phyloP scores from a whole-genome alignment of 192 early-diverging fungal species.

The Linnemannia hyalina region DNA sequence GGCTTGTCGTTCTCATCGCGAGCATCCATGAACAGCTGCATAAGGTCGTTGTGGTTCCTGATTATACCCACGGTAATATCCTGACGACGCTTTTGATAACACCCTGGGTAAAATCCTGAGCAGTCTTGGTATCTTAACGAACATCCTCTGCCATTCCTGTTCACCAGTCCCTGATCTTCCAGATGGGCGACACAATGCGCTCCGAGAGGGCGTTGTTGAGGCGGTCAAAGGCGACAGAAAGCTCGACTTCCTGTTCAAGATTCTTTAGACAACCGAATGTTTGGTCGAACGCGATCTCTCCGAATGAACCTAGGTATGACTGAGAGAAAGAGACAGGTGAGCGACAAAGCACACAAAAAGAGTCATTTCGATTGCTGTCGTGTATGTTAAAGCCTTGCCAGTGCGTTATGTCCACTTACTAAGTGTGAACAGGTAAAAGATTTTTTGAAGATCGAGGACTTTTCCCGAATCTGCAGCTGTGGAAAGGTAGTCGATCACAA shows the following conservation, averaged over 20 bases:
- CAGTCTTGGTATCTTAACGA: conserved; percentile 27
- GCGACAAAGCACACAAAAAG: neutral
- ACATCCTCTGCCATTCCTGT: conserved; percentile 25
- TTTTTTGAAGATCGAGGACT: conserved; percentile 59
- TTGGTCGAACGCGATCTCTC: conserved; percentile 53
- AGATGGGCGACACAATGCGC: conserved; percentile 31
- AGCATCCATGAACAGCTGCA: conserved; percentile 60
- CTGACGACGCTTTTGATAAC: conserved; percentile 38
- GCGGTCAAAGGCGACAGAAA: conserved; percentile 68
- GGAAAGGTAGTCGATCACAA: conserved; percentile 38
- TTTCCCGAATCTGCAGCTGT: conserved; percentile 29
- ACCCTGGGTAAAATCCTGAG: conserved; percentile 39
- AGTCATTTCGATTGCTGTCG: neutral
- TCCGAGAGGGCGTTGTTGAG: conserved; percentile 45
- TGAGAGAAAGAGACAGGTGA: neutral
- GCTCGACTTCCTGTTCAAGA: conserved; percentile 37
- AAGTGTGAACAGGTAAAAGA: conserved; percentile 62
- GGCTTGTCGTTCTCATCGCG: conserved; percentile 51
- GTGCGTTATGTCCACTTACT: neutral
- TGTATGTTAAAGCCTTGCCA: neutral
- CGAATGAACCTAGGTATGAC: conserved; percentile 57
- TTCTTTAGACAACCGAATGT: conserved; percentile 44
- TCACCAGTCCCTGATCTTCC: conserved; percentile 43
- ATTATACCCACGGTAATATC: neutral
- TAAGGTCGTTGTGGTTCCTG: conserved; percentile 42